Conservation (phyloP, 495 filamentous ascomycete genomes). For the Glarea lozoyensis region DNA sequence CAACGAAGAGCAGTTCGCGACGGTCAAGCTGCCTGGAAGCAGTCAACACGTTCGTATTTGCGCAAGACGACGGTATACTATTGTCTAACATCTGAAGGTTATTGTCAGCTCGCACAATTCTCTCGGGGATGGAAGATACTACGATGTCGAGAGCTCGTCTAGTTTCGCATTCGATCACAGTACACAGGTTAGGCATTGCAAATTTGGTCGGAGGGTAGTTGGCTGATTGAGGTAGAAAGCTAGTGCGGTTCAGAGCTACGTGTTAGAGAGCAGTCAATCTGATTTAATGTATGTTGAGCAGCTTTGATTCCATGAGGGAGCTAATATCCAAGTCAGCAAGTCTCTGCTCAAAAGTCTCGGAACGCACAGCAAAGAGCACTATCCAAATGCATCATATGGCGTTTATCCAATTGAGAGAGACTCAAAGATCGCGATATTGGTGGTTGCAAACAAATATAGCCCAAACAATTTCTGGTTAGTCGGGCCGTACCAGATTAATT, state of each 20-base stretch:
- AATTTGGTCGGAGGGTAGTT: neutral
- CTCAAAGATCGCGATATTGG: conserved; percentile 64
- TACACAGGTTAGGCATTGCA: conserved; percentile 52
- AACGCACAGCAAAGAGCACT: conserved; percentile 82
- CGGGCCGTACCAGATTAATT: neutral
- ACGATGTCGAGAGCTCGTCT: conserved; percentile 74
- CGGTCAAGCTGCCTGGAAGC: conserved; percentile 79
- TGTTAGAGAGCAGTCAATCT: conserved; percentile 67
- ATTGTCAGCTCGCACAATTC: conserved; percentile 80
- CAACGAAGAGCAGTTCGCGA: conserved; percentile 88
- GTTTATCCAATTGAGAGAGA: conserved; percentile 73
- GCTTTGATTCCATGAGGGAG: neutral
- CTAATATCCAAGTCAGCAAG: conserved; percentile 38
- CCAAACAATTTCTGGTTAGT: conserved; percentile 90
- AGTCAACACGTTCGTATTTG: conserved; percentile 53
- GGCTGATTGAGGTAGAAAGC: conserved; percentile 54
- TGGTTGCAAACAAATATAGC: conserved; percentile 94
- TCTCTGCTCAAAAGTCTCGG: conserved; percentile 72
- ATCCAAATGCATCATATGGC: conserved; percentile 68
- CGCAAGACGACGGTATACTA: no score
- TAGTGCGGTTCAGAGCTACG: conserved; percentile 68
- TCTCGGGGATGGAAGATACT: conserved; percentile 73
- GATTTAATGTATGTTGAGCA: conserved; percentile 60
- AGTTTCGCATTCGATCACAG: conserved; percentile 83
- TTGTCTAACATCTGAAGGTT: conserved; percentile 40